Evolutionary conservation across 2,329 filamentous ascomycete species (phyloP).

Genomic region (Penicillium sp.): DNA sequence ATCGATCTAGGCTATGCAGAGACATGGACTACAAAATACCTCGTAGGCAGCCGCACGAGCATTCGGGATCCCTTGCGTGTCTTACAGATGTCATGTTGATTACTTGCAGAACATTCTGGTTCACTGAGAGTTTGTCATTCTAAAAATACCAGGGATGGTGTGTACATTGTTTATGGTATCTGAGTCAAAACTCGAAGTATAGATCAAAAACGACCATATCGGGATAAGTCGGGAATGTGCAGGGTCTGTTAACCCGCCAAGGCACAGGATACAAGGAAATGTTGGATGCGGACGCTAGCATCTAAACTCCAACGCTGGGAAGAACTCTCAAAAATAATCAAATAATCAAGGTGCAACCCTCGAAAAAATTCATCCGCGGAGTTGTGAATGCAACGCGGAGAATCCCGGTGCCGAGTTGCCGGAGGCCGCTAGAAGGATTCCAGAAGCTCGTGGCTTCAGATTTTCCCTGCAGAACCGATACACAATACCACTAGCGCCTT

Average conservation of each 20-base stretch:
- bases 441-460: slow-evolving; percentile 13
- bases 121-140: neutral
- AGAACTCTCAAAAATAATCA: neutral
- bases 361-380: neutral
- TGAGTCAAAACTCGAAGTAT: neutral
- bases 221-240: neutral
- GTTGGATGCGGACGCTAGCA: neutral
- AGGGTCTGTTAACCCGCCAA: neutral
- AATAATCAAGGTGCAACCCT: neutral
- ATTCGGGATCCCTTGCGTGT: slow-evolving; percentile 7
- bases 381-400: slow-evolving; percentile 5
- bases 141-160: neutral
- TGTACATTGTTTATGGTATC: neutral
- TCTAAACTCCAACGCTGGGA: neutral
- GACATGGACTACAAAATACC: neutral
- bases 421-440: slow-evolving; percentile 18
- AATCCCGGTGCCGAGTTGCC: slow-evolving; percentile 17
- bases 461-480: slow-evolving; percentile 3
- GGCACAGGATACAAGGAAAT: neutral
- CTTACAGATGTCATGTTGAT: slow-evolving; percentile 2
- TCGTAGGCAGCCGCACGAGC: neutral
- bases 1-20: neutral
- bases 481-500: slow-evolving; percentile 7
- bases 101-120: slow-evolving; percentile 2
- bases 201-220: neutral